Conservation (phyloP, 2,329 filamentous ascomycete species). For the Colletotrichum sidae region DNA sequence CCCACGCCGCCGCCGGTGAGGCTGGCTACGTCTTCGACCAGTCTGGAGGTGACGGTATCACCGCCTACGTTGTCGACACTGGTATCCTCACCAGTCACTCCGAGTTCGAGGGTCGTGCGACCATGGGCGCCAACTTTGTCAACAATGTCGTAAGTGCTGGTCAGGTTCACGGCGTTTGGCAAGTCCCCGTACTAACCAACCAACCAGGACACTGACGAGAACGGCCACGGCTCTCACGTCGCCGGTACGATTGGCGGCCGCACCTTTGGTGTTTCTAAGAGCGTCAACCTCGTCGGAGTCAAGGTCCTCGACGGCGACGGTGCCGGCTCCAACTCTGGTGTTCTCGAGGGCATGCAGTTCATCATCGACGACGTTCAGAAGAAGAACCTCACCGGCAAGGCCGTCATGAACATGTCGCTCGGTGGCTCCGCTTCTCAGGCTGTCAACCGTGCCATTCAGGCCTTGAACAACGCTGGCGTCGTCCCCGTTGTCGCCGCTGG, state of each 20-base stretch:
- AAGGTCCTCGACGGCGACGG: constrained; percentile 69
- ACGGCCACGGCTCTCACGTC: constrained; percentile 74
- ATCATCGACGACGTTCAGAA: constrained; percentile 59
- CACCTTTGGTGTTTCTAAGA: constrained; percentile 73
- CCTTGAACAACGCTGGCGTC: constrained; percentile 61
- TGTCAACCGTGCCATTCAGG: constrained; percentile 67
- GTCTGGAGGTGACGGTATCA: constrained; percentile 65
- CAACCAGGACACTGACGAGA: constrained; percentile 61
- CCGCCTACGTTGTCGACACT: constrained; percentile 74
- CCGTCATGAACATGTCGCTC: constrained; percentile 74
- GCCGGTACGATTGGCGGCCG: constrained; percentile 70
- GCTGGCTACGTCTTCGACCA: constrained; percentile 63
- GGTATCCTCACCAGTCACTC: constrained; percentile 68
- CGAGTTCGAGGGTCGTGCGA: constrained; percentile 68
- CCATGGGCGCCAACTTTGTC: constrained; percentile 64
- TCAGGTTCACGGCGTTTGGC: not conserved
- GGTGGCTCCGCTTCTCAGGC: constrained; percentile 61
- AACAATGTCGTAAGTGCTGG: constrained; percentile 54
- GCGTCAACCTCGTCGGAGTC: constrained; percentile 65
- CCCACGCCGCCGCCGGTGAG: constrained; percentile 51
- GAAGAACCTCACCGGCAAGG: constrained; percentile 59
- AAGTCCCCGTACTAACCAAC: constrained; percentile 2
- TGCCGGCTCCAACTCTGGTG: constrained; percentile 59
- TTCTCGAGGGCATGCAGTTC: constrained; percentile 71
- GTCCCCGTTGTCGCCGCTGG: constrained; percentile 71